These are phyloP conservation scores for Prototheca wickerhamii DNA, from an alignment of 163 green algal species.

Conservation along the genomic window DNA sequence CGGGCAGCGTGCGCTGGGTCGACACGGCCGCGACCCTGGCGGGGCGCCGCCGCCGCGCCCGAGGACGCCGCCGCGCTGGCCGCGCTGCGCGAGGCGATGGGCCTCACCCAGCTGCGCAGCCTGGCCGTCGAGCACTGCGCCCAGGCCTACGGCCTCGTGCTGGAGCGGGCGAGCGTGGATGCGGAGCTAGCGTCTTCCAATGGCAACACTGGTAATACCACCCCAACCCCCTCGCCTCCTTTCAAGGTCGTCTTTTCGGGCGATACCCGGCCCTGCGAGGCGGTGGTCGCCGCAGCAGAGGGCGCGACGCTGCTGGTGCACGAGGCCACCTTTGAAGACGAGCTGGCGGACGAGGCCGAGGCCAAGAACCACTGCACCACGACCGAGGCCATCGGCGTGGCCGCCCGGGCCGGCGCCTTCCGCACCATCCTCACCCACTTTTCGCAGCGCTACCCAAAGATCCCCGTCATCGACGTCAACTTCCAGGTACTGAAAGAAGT, in stretches of 20 bases:
- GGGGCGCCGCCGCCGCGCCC: not conserved
- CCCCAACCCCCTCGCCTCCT: no score
- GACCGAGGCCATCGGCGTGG: constrained; percentile 65
- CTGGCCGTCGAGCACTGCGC: constrained; percentile 73
- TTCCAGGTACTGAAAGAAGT: constrained; percentile 18
- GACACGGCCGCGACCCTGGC: constrained; percentile 16
- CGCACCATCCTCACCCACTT: constrained; percentile 95
- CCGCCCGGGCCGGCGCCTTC: constrained; percentile 54
- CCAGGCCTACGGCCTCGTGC: constrained; percentile 30
- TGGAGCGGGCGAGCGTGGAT: constrained; percentile 19
- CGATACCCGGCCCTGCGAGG: constrained; percentile 81
- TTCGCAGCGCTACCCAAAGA: constrained; percentile 88
- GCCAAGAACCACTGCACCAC: constrained; percentile 87
- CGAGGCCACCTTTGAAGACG: constrained; percentile 95
- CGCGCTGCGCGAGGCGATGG: constrained; percentile 27
- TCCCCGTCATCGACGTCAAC: constrained; percentile 50
- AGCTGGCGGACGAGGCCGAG: constrained; percentile 65
- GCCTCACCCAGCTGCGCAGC: constrained; percentile 49
- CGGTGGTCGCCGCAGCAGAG: constrained; percentile 58
- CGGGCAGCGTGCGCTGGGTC: constrained; percentile 44
- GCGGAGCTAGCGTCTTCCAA: no score
- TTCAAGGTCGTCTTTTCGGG: constrained; percentile 78
- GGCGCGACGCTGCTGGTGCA: constrained; percentile 87
- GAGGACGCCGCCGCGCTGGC: constrained; percentile 7
- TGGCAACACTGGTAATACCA: no score